phyloP scores from a whole-genome alignment of 2,329 filamentous ascomycete species.

The Fusarium aywerte region DNA sequence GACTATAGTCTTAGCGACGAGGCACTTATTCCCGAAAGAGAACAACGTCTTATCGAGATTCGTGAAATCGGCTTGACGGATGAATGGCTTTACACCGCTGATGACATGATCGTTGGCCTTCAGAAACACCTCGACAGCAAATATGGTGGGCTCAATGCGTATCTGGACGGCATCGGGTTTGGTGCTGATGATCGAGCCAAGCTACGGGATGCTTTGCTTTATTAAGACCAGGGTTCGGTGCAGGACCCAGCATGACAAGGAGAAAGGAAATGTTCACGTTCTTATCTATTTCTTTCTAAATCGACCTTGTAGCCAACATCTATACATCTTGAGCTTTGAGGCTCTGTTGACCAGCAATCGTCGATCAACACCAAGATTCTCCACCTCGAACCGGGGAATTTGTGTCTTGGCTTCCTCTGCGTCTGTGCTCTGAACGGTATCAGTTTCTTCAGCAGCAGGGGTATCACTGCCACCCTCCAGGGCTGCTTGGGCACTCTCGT shows the following conservation, averaged over 20 bases:
- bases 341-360: slow-evolving; percentile 93
- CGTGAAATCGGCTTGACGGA: slow-evolving; percentile 74
- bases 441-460: slow-evolving; percentile 1
- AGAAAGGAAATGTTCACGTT: slow-evolving; percentile 16
- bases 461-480: neutral
- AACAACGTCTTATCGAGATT: slow-evolving; percentile 75
- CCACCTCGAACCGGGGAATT: slow-evolving; percentile 70
- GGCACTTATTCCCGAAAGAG: slow-evolving; percentile 68
- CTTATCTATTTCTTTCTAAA: slow-evolving; percentile 74
- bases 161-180: slow-evolving; percentile 73
- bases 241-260: neutral
- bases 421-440: slow-evolving; percentile 27
- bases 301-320: slow-evolving; percentile 91
- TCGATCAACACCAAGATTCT: slow-evolving; percentile 85
- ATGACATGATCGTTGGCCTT: slow-evolving; percentile 71
- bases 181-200: slow-evolving; percentile 53
- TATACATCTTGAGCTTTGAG: slow-evolving; percentile 94
- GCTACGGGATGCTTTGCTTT: slow-evolving; percentile 57
- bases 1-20: slow-evolving; percentile 78
- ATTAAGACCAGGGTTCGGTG: slow-evolving; percentile 41
- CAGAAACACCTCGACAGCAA: slow-evolving; percentile 65
- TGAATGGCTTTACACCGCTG: slow-evolving; percentile 75
- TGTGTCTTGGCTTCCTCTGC: slow-evolving; percentile 31
- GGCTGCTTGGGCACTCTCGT: slow-evolving; percentile 30
- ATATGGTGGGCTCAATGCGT: slow-evolving; percentile 74